Conservation (phyloP, 352 stramenopile species). For the Phytophthora cactorum region DNA sequence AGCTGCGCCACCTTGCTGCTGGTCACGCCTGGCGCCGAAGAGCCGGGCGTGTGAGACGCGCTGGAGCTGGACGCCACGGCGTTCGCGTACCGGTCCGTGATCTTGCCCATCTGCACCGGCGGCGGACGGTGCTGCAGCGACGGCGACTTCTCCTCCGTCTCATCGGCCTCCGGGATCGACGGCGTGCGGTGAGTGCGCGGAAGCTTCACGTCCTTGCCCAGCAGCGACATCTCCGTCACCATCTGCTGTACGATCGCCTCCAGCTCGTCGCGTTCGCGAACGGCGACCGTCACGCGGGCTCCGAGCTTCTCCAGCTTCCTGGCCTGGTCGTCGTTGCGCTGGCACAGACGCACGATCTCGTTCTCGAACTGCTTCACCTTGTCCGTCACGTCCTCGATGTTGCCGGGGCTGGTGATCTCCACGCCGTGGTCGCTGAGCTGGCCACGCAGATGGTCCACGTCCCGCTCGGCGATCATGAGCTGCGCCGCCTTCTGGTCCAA, state of each 20-base stretch:
- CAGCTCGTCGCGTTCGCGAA: slow-evolving; percentile 62
- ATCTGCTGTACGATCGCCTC: slow-evolving; percentile 68
- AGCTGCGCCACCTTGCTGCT: slow-evolving; percentile 67
- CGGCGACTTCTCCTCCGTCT: slow-evolving; percentile 36
- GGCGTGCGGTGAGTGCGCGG: slow-evolving; percentile 23
- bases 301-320: slow-evolving; percentile 57
- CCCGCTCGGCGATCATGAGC: slow-evolving; percentile 53
- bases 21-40: slow-evolving; percentile 19
- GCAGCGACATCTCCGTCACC: slow-evolving; percentile 59
- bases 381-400: slow-evolving; percentile 39
- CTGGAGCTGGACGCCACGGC: slow-evolving; percentile 37
- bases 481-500: slow-evolving; percentile 64
- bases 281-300: slow-evolving; percentile 47
- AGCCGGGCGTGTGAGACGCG: slow-evolving; percentile 13
- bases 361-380: slow-evolving; percentile 63
- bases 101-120: slow-evolving; percentile 35
- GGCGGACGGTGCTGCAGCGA: slow-evolving; percentile 2
- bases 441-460: slow-evolving; percentile 51
- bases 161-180: slow-evolving; percentile 28
- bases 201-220: slow-evolving; percentile 31
- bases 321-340: slow-evolving; percentile 70
- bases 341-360: slow-evolving; percentile 49
- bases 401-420: background rate
- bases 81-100: slow-evolving; percentile 58
- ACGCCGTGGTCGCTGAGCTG: slow-evolving; percentile 15